A percentile compares a stretch with the other conserved stretches of the same genome.
phyloP scores from a whole-genome alignment of 805 yeast species.

The Kuraishia borneana region DNA sequence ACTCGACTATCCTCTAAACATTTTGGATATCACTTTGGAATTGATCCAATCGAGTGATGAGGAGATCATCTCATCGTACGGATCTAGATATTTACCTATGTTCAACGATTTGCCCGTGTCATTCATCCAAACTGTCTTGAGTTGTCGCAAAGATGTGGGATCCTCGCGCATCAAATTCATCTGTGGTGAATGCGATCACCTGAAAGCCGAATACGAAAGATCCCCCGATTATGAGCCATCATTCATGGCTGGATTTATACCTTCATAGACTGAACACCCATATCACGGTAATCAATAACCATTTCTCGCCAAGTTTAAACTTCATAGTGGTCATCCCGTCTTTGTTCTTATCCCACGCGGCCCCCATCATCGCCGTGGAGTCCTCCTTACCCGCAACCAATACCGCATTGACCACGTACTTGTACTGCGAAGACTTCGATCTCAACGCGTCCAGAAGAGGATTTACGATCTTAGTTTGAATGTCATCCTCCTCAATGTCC shows the following conservation, averaged over 20 bases:
- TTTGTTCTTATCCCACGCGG: slow-evolving; percentile 42
- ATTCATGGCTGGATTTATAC: slow-evolving; percentile 8
- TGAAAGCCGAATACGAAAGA: slow-evolving; percentile 4
- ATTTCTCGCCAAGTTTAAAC: slow-evolving; percentile 9
- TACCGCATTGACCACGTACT: slow-evolving; percentile 39
- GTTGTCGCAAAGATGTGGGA: slow-evolving; percentile 28
- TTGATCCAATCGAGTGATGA: slow-evolving; percentile 33
- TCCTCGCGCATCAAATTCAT: slow-evolving; percentile 12
- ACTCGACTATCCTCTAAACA: slow-evolving; percentile 38
- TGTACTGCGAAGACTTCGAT: slow-evolving; percentile 39
- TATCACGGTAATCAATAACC: slow-evolving; percentile 17
- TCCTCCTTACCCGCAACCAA: slow-evolving; percentile 17
- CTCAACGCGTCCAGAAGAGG: slow-evolving; percentile 23
- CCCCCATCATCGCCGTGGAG: slow-evolving; percentile 31
- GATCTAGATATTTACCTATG: slow-evolving; percentile 39
- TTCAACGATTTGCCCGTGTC: slow-evolving; percentile 74
- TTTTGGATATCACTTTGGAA: slow-evolving; percentile 54
- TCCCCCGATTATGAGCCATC: slow-evolving; percentile 1
- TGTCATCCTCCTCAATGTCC: slow-evolving; percentile 4
- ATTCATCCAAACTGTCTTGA: slow-evolving; percentile 54
- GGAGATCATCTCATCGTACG: slow-evolving; percentile 45
- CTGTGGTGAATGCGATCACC: slow-evolving; percentile 13
- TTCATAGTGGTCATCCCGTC: slow-evolving; percentile 40
- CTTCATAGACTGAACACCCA: slow-evolving; percentile 12
- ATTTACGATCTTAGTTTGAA: slow-evolving; percentile 16